These are phyloP conservation scores for Dissophora ornata DNA, from an alignment of 192 early-diverging fungal species.

Conservation along the genomic window DNA sequence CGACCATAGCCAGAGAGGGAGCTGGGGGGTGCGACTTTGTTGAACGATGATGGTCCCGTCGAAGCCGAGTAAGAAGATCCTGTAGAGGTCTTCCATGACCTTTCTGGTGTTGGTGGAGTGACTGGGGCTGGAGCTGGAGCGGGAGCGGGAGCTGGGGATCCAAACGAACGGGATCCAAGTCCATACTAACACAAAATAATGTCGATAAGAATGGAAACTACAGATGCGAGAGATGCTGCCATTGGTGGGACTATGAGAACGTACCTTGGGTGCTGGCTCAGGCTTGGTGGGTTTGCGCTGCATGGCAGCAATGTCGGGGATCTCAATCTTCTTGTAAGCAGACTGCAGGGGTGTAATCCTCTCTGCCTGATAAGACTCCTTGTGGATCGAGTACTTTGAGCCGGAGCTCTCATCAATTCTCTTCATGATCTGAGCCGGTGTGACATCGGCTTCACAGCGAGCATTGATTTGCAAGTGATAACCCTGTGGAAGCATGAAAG, in stretches of 20 bases:
- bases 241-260: no score
- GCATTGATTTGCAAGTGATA: conserved; percentile 93
- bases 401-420: conserved; percentile 86
- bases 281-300: conserved; percentile 61
- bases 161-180: conserved; percentile 13
- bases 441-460: conserved; percentile 82
- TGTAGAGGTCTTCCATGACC: conserved; percentile 35
- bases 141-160: background rate
- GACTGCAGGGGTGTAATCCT: conserved; percentile 60
- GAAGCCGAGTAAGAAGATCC: conserved; percentile 13
- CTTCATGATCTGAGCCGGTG: conserved; percentile 85
- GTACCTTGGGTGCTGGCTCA: conserved; percentile 54
- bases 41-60: conserved; percentile 21
- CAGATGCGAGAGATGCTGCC: no score
- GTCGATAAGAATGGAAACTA: background rate
- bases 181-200: conserved; percentile 8
- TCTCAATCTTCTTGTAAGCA: conserved; percentile 68
- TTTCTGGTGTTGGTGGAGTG: conserved; percentile 6
- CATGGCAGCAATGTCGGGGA: conserved; percentile 66
- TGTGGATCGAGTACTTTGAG: conserved; percentile 89
- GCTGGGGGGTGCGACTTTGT: conserved; percentile 37
- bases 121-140: background rate
- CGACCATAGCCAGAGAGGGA: conserved; percentile 18
- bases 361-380: conserved; percentile 53
- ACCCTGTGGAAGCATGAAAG: conserved; percentile 55